Evolutionary conservation across 2,329 filamentous ascomycete genomes (phyloP).

Genomic region (Decorospora gaudefroyi): DNA sequence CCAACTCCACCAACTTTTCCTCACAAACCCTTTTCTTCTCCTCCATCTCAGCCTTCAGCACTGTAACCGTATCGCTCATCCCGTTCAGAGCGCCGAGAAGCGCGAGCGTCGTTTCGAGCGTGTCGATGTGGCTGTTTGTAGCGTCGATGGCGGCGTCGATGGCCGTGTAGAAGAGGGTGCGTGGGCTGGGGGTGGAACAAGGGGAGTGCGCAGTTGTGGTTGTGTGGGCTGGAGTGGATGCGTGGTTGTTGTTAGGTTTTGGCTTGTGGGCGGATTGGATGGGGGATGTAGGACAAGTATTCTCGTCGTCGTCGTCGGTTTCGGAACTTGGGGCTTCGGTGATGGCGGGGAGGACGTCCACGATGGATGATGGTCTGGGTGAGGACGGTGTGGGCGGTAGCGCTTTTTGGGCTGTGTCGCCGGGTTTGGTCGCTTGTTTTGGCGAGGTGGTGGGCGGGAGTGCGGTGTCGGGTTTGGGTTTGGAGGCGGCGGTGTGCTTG

Average conservation of each 20-base stretch:
- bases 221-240: too few species aligned
- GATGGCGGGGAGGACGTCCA: slow-evolving; percentile 3
- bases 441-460: not conserved
- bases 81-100: slow-evolving; percentile 19
- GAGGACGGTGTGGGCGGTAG: not conserved
- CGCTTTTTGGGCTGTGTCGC: not conserved
- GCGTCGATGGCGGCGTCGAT: slow-evolving; percentile 15
- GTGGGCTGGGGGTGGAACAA: slow-evolving; percentile 3
- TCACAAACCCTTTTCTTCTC: slow-evolving; percentile 16
- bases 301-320: too few species aligned
- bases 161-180: slow-evolving; percentile 16
- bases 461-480: not conserved
- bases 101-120: slow-evolving; percentile 17
- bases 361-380: not conserved
- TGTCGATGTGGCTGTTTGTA: slow-evolving; percentile 13
- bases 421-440: not conserved
- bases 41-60: slow-evolving; percentile 17
- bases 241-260: too few species aligned
- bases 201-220: not conserved
- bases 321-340: not conserved
- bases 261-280: not conserved
- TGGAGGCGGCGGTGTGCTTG: slow-evolving; percentile 11
- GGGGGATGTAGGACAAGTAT: not conserved
- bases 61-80: slow-evolving; percentile 20
- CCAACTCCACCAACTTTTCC: slow-evolving; percentile 13